Conservation (phyloP, 495 filamentous ascomycete species). For the Astrothelium subdiscretum region DNA sequence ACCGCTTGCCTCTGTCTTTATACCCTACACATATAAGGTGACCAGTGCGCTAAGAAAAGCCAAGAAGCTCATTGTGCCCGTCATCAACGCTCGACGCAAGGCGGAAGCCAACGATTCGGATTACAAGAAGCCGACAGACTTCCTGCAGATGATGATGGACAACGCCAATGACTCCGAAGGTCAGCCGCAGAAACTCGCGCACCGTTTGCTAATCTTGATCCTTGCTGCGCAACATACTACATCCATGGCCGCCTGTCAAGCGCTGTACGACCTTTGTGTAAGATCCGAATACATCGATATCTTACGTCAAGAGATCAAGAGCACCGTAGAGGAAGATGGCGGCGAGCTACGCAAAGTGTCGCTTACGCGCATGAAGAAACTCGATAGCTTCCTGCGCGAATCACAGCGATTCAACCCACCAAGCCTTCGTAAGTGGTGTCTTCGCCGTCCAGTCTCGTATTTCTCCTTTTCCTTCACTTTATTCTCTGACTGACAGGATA, state of each 20-base stretch:
- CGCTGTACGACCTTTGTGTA: constrained; percentile 36
- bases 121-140: not conserved
- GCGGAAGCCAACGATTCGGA: not conserved
- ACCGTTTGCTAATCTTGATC: not conserved
- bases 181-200: not conserved
- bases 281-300: constrained; percentile 34
- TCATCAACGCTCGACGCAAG: not conserved
- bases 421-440: constrained; percentile 33
- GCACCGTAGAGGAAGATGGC: constrained; percentile 28
- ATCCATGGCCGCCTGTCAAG: constrained; percentile 1
- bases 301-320: constrained; percentile 42
- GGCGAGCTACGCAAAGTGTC: constrained; percentile 27
- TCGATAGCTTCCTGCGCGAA: constrained; percentile 48
- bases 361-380: constrained; percentile 33
- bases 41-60: not conserved
- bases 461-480: not conserved
- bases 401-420: constrained; percentile 33
- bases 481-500: not conserved
- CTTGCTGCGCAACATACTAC: constrained; percentile 5
- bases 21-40: not conserved
- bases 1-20: not conserved
- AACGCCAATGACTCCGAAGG: not conserved
- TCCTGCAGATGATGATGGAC: constrained; percentile 4
- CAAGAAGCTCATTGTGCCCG: not conserved
- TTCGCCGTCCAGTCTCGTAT: too few species aligned